Conservation (phyloP, 768 basidiomycete genomes). For the Inosperma sp. region DNA sequence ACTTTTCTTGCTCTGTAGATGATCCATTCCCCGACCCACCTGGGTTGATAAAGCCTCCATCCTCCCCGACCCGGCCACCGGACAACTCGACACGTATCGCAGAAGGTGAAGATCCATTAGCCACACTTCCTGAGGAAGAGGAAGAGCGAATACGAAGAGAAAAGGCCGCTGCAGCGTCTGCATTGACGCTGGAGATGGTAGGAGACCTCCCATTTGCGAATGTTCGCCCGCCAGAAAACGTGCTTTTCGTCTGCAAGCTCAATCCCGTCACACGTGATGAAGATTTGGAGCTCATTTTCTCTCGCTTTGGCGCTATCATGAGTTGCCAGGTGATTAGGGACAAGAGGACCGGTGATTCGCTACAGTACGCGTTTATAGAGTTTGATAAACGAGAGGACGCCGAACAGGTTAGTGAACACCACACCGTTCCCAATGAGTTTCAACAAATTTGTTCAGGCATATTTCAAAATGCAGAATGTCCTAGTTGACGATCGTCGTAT, state of each 20-base stretch:
- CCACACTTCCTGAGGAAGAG: constrained; percentile 79
- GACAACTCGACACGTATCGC: constrained; percentile 87
- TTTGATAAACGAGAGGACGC: constrained; percentile 92
- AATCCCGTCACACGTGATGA: constrained; percentile 95
- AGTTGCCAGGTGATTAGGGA: constrained; percentile 97
- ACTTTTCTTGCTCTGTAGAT: constrained; percentile 44
- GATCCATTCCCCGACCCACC: constrained; percentile 92
- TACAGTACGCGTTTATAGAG: constrained; percentile 99
- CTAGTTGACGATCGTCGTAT: constrained; percentile 95
- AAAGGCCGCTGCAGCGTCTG: constrained; percentile 87
- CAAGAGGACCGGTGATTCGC: constrained; percentile 90
- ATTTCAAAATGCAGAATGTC: constrained; percentile 99
- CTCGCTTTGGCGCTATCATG: constrained; percentile 91
- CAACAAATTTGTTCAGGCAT: constrained; percentile 53
- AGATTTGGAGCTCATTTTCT: constrained; percentile 96
- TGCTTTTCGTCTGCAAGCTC: constrained; percentile 97
- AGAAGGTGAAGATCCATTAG: constrained; percentile 89
- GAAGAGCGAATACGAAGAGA: constrained; percentile 76
- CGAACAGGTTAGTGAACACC: constrained; percentile 64
- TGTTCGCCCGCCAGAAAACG: constrained; percentile 96
- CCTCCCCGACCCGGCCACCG: constrained; percentile 74
- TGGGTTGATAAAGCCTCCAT: constrained; percentile 65
- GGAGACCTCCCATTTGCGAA: constrained; percentile 98
- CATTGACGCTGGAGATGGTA: constrained; percentile 98
- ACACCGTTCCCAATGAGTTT: neutral